These are phyloP conservation scores for Coemansia umbellata DNA, from an alignment of 192 early-diverging fungal species.

Conservation along the genomic window DNA sequence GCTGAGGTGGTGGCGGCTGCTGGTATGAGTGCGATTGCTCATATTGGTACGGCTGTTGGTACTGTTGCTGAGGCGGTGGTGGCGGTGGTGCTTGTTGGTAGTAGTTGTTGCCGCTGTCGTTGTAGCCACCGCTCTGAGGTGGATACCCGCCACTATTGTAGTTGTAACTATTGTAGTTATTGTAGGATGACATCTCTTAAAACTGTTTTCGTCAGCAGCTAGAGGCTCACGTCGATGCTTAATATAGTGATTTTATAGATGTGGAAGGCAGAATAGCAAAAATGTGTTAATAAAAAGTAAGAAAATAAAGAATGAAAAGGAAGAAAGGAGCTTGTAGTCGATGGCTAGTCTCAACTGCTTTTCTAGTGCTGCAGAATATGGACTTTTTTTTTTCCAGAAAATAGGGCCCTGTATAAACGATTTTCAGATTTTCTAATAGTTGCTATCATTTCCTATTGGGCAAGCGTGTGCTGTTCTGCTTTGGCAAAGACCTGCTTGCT, in stretches of 20 bases:
- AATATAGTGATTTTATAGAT: not conserved
- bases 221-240: no score
- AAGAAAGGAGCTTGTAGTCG: no score
- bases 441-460: no score
- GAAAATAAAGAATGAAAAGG: not conserved
- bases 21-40: no score
- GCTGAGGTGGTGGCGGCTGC: conserved; percentile 17
- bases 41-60: conserved; percentile 18
- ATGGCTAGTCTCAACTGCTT: no score
- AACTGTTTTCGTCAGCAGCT: no score
- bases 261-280: not conserved
- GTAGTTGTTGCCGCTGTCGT: conserved; percentile 10
- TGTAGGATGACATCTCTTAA: conserved; percentile 34
- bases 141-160: not conserved
- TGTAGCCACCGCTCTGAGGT: not conserved
- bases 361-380: no score
- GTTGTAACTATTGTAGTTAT: conserved; percentile 16
- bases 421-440: no score
- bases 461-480: no score
- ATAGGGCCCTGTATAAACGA: no score
- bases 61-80: conserved; percentile 1
- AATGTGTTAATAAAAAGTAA: not conserved
- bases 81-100: conserved; percentile 4
- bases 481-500: no score
- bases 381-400: no score